phyloP scores from a whole-genome alignment of 2,329 filamentous ascomycete genomes.

The Ilyonectria robusta region DNA sequence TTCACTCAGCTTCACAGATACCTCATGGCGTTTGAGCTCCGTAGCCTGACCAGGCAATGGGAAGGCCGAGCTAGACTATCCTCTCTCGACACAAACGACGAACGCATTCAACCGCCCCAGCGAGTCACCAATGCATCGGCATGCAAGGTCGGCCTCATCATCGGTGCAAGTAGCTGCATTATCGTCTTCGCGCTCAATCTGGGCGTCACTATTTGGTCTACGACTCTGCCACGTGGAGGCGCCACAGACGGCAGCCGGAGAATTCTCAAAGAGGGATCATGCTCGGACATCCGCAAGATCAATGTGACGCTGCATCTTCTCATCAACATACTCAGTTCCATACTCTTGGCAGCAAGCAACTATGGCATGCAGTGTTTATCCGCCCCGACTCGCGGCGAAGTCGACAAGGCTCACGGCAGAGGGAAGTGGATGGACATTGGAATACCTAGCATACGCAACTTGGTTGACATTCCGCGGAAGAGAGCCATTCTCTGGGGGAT shows the following conservation, averaged over 20 bases:
- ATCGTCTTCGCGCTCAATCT: neutral
- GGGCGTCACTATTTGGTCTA: neutral
- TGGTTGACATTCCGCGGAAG: conserved; percentile 8
- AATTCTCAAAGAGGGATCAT: conserved; percentile 20
- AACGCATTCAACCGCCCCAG: neutral
- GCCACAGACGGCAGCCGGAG: neutral
- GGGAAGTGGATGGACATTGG: conserved; percentile 40
- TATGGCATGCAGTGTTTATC: conserved; percentile 54
- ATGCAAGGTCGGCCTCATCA: neutral
- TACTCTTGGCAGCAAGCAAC: conserved; percentile 46
- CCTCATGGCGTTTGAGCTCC: neutral
- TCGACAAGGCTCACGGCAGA: conserved; percentile 41
- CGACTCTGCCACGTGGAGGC: neutral
- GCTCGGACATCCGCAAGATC: neutral
- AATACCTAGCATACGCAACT: conserved; percentile 33
- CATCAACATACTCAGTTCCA: conserved; percentile 34
- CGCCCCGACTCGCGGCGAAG: conserved; percentile 50
- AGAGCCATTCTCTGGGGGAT: conserved; percentile 15
- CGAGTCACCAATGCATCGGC: neutral
- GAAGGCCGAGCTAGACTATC: neutral
- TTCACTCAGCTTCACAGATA: neutral
- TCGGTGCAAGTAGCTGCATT: neutral
- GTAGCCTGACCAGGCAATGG: neutral
- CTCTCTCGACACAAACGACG: neutral
- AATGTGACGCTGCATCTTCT: conserved; percentile 26